Evolutionary conservation across 208 protist species (phyloP), one percentile per base, ranked within the genome.

Genomic region (Trypanosoma cruzi): DNA sequence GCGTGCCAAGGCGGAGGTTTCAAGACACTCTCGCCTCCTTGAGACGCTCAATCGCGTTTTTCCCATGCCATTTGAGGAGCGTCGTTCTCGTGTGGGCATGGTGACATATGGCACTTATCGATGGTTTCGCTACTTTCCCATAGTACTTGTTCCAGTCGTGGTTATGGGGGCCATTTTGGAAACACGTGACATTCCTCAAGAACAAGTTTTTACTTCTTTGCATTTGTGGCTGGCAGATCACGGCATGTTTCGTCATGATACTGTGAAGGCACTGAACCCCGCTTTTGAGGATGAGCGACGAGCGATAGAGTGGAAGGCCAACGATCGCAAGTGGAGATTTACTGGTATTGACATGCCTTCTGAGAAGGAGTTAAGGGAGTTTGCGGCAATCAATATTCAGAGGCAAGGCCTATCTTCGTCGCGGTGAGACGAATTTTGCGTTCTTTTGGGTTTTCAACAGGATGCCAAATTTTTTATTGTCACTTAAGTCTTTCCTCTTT

Each of bases 171-270:
- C 68, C 24, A 85, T 96, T 52, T 70, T 94, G 3, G 87, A 96
- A 71, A 83, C 90, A 13, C 85, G 90, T 37, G 88, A 93, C 61
- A 89, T 90, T 55, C 90, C 90, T 10, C 84, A 93, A 44, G 90
- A 96, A 64, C 82, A 96, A 75, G 84, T 94, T 55, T 93, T 96
- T 60, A 94, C 88, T 18, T 76, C 85, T 2, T 60, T 96, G 34
- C 90, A 96, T 71, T 73, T 96, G 13, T 96, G 90, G 90, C 75
- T 96, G 48, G 88, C 90, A 36, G 90, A 96, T 54, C 86, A 92
- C 66, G 90, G 90, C 62, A 73, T 93, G 62, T 96, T 96, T 67
- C 81, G 87, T 14, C 90, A 96, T 54, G 90, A 93, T 69, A 93
- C 90, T 6, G 81, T 96, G 26, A 93, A 92, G 77, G 90, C 90